These are phyloP conservation scores for Dimocarpus longan DNA, from an alignment of 345 rosid genomes.

Conservation along the genomic window DNA sequence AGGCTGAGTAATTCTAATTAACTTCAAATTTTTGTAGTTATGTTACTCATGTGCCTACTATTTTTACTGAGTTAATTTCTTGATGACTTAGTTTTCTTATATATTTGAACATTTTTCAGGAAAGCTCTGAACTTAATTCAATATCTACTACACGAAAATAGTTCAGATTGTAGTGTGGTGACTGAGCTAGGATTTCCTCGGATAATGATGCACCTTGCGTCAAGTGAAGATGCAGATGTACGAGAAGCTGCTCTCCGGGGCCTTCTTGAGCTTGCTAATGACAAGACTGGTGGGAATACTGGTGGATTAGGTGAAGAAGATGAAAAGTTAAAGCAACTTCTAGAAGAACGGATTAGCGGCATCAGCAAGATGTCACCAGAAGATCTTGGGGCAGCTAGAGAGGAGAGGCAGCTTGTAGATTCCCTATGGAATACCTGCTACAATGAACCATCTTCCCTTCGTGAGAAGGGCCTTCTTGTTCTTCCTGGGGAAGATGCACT, in stretches of 20 bases:
- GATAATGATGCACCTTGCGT: conserved; percentile 76
- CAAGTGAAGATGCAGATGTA: conserved; percentile 68
- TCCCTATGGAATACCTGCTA: conserved; percentile 73
- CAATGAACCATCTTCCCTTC: conserved; percentile 67
- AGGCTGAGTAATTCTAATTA: not conserved
- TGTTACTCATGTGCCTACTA: not conserved
- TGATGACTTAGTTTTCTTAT: not conserved
- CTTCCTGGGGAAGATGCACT: conserved; percentile 78
- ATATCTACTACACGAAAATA: conserved; percentile 77
- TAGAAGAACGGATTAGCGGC: conserved; percentile 63
- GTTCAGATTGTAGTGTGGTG: conserved; percentile 61
- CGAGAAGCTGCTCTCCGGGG: conserved; percentile 85
- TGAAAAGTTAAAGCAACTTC: conserved; percentile 64
- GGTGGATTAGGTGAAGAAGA: conserved; percentile 50
- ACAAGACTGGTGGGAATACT: conserved; percentile 40
- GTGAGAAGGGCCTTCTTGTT: conserved; percentile 69
- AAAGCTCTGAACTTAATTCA: conserved; percentile 89
- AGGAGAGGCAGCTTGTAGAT: conserved; percentile 84
- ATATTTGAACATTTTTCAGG: conserved; percentile 43
- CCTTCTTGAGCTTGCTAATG: conserved; percentile 65
- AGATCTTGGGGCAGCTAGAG: conserved; percentile 78
- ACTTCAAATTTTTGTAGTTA: not conserved
- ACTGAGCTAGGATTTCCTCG: conserved; percentile 80
- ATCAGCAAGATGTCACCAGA: conserved; percentile 70
- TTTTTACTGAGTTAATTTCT: conserved; percentile 5